Evolutionary conservation across 805 yeast genomes (phyloP).

Genomic region (Kregervanrija pseudodelftensis): DNA sequence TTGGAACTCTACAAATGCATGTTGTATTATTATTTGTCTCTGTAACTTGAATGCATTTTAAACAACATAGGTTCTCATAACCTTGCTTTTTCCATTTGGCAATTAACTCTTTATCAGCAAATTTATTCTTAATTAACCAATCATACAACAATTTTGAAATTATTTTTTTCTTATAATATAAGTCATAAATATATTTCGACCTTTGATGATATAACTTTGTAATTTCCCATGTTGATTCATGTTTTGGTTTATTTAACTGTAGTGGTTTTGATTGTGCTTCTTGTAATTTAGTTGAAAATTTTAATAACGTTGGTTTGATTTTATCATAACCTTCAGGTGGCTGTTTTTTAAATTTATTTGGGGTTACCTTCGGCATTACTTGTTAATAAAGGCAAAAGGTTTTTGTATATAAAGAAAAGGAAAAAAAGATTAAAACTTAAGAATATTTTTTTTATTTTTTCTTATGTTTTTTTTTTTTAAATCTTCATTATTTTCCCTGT

Average conservation of each 20-base stretch:
- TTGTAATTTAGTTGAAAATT: slow-evolving; percentile 52
- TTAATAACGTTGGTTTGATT: slow-evolving; percentile 56
- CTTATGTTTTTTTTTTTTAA: neutral
- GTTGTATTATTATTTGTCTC: slow-evolving; percentile 61
- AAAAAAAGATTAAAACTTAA: neutral
- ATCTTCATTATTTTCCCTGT: neutral
- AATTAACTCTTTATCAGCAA: slow-evolving; percentile 62
- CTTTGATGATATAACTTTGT: slow-evolving; percentile 65
- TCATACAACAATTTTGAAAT: slow-evolving; percentile 64
- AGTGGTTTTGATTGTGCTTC: slow-evolving; percentile 36
- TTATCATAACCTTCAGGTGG: slow-evolving; percentile 74
- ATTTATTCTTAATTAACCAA: slow-evolving; percentile 62
- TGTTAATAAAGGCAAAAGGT: neutral
- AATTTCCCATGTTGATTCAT: slow-evolving; percentile 63
- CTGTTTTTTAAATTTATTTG: slow-evolving; percentile 28
- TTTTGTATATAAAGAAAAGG: no score
- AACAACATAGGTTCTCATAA: slow-evolving; percentile 79
- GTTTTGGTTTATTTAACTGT: slow-evolving; percentile 40
- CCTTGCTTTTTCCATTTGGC: slow-evolving; percentile 64
- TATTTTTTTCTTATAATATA: slow-evolving; percentile 63
- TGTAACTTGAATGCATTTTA: slow-evolving; percentile 60
- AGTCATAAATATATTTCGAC: slow-evolving; percentile 66
- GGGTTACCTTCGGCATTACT: slow-evolving; percentile 8
- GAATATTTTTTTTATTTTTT: neutral
- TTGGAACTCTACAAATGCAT: slow-evolving; percentile 84